Percentiles rank a stretch among this genome's conserved stretches.
phyloP scores from a whole-genome alignment of 805 yeast genomes.

The Hanseniaspora pseudoguilliermondii region DNA sequence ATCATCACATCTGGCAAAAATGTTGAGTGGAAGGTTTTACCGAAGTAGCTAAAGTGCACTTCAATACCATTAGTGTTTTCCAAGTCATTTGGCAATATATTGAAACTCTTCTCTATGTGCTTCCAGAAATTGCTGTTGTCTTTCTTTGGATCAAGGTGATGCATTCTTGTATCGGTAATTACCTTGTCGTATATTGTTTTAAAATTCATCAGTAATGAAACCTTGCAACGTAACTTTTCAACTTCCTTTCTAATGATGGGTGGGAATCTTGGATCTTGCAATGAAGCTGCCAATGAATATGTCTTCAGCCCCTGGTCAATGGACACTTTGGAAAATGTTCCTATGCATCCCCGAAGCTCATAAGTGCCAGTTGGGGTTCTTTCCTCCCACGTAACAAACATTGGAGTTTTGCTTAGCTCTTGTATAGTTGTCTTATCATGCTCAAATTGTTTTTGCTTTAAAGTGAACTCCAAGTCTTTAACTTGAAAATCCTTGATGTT shows the following conservation, averaged over 20 bases:
- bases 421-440: not conserved
- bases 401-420: constrained; percentile 33
- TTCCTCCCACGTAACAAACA: constrained; percentile 72
- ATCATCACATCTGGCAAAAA: constrained; percentile 82
- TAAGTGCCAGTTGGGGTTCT: constrained; percentile 30
- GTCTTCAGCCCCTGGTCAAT: constrained; percentile 46
- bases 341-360: constrained; percentile 77
- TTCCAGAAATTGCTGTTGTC: constrained; percentile 57
- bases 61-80: constrained; percentile 68
- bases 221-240: constrained; percentile 31
- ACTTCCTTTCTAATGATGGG: constrained; percentile 52
- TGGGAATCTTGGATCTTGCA: constrained; percentile 64
- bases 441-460: not conserved
- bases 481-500: not conserved
- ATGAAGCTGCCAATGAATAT: constrained; percentile 57
- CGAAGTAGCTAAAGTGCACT: constrained; percentile 36
- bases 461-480: not conserved
- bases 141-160: constrained; percentile 22
- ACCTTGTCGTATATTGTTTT: constrained; percentile 34
- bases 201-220: constrained; percentile 31
- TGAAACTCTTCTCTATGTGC: constrained; percentile 4
- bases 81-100: not conserved
- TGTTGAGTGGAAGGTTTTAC: constrained; percentile 50
- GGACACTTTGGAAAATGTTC: constrained; percentile 55
- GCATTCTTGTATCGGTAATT: constrained; percentile 40